phyloP scores from a whole-genome alignment of 495 filamentous ascomycete genomes.

The Aspergillus avenaceus region DNA sequence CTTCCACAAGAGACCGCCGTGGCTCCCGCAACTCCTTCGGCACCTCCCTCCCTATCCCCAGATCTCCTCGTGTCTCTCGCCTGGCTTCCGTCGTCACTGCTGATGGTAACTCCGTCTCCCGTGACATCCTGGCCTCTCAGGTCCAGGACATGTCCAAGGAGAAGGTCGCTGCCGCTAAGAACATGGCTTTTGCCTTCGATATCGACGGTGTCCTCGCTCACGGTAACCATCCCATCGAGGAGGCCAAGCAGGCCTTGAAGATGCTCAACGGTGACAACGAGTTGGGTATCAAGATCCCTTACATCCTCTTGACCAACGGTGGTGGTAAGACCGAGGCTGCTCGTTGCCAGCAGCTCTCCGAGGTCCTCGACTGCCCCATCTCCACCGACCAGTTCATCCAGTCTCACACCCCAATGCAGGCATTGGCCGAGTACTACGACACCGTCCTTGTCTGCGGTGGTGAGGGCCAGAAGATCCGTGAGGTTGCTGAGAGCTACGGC shows the following conservation, averaged over 20 bases:
- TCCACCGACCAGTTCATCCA: constrained; percentile 90
- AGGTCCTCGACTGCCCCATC: constrained; percentile 68
- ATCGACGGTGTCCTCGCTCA: constrained; percentile 87
- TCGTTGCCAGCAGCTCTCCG: constrained; percentile 71
- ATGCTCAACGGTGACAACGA: constrained; percentile 82
- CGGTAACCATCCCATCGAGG: constrained; percentile 73
- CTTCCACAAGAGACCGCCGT: constrained; percentile 62
- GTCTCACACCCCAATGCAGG: constrained; percentile 90
- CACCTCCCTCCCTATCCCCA: constrained; percentile 69
- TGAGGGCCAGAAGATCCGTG: constrained; percentile 82
- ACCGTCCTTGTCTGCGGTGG: constrained; percentile 86
- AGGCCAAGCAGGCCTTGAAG: constrained; percentile 80
- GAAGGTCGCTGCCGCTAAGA: constrained; percentile 60
- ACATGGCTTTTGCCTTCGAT: constrained; percentile 87
- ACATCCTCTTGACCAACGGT: constrained; percentile 92
- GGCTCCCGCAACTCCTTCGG: constrained; percentile 79
- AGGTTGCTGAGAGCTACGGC: constrained; percentile 81
- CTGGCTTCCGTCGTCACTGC: constrained; percentile 51
- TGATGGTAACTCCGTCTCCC: constrained; percentile 48
- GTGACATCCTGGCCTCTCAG: constrained; percentile 68
- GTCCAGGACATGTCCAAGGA: constrained; percentile 67
- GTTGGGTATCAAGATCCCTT: constrained; percentile 80
- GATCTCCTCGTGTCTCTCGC: constrained; percentile 64
- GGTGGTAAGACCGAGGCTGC: constrained; percentile 87
- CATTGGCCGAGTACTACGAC: constrained; percentile 74